Conservation (phyloP, 176 grass and related monocot genomes). For the Rhynchospora tenuis region DNA sequence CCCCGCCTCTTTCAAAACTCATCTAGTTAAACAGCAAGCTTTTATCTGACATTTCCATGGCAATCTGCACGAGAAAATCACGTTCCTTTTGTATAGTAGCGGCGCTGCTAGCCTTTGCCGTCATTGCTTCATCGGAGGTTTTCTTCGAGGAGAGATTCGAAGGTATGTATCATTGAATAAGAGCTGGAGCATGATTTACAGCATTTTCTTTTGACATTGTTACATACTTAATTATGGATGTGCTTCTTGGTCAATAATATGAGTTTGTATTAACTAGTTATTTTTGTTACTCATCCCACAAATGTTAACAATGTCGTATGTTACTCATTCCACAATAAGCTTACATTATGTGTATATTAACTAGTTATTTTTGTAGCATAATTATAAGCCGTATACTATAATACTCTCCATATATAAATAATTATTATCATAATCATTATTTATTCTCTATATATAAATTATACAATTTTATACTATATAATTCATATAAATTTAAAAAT, state of each 20-base stretch:
- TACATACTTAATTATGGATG: not conserved
- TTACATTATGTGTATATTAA: no score
- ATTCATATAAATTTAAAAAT: no score
- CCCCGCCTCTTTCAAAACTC: not conserved
- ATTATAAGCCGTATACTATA: no score
- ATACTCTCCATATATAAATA: no score
- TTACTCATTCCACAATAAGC: no score
- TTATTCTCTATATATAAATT: no score
- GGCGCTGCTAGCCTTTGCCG: conserved; percentile 33
- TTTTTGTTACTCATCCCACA: no score
- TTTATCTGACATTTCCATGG: conserved; percentile 28
- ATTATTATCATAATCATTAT: no score
- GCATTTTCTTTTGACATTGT: not conserved
- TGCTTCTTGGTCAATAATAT: not conserved
- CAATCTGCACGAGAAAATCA: conserved; percentile 15
- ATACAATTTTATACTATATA: no score
- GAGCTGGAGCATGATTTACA: not conserved
- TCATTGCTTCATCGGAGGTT: conserved; percentile 44
- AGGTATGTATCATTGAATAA: conserved; percentile 28
- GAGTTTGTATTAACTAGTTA: no score
- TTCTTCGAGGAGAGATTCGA: conserved; percentile 74
- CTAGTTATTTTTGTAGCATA: no score
- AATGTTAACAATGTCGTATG: no score
- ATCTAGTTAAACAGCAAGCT: not conserved
- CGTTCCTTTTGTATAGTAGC: conserved; percentile 14